These are phyloP conservation scores for Citrus unshiu DNA, from an alignment of 345 rosid species.

Conservation along the genomic window DNA sequence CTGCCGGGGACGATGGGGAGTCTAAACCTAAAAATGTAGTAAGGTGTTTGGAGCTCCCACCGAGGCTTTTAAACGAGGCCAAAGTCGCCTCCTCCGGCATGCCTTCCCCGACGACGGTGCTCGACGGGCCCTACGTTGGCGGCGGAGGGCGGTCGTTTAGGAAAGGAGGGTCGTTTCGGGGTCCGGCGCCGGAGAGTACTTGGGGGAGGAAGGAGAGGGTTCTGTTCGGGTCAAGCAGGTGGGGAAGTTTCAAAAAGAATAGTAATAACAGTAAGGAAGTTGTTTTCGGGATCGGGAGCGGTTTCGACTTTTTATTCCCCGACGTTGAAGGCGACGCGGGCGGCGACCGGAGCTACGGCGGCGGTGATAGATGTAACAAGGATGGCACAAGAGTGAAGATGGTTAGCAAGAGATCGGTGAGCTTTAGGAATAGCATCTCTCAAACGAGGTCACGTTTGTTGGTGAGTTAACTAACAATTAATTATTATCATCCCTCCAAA, in stretches of 20 bases:
- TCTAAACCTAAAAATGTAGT: constrained; percentile 11
- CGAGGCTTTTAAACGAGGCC: constrained; percentile 42
- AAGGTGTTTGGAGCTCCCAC: constrained; percentile 65
- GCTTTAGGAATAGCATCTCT: constrained; percentile 31
- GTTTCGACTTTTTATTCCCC: constrained; percentile 23
- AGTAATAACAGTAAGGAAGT: constrained; percentile 6
- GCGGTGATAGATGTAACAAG: neutral
- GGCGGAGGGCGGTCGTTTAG: constrained; percentile 22
- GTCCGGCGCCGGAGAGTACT: constrained; percentile 13
- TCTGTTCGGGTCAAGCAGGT: constrained; percentile 42
- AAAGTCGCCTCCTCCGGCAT: constrained; percentile 9
- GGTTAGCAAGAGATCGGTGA: constrained; percentile 38
- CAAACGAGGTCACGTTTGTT: constrained; percentile 43
- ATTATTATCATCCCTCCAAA: no score
- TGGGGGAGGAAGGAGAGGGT: constrained; percentile 25
- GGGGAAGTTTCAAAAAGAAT: constrained; percentile 44
- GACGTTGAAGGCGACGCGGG: neutral
- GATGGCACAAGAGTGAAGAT: no score
- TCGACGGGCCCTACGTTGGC: constrained; percentile 49
- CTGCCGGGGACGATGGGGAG: neutral
- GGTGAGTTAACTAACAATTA: constrained; percentile 25
- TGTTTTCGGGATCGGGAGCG: constrained; percentile 13
- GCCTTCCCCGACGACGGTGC: constrained; percentile 54
- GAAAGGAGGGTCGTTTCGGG: constrained; percentile 29
- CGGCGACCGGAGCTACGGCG: constrained; percentile 16